Percentiles rank a stretch among this genome's conserved stretches.
Evolutionary conservation across 2,329 filamentous ascomycete genomes (phyloP).

Genomic region (Cladophialophora exuberans): DNA sequence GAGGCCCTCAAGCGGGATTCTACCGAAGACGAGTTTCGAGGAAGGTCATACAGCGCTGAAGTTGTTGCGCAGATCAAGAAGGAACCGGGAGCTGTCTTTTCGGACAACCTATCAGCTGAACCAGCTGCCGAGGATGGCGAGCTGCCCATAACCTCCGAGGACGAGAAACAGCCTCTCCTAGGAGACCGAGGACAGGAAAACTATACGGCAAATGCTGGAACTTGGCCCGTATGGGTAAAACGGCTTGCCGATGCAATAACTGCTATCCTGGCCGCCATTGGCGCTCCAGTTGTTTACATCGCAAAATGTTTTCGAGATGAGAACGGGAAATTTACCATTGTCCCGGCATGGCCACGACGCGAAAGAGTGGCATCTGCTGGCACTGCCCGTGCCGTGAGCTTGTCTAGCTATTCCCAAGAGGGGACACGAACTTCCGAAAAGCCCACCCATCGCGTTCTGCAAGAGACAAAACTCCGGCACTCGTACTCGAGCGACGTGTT

Average conservation of each 20-base stretch:
- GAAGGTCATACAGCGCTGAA: conserved; percentile 48
- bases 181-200: conserved; percentile 44
- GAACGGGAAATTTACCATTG: conserved; percentile 75
- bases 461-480: conserved; percentile 30
- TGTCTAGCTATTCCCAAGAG: conserved; percentile 21
- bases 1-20: conserved; percentile 43
- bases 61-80: conserved; percentile 40
- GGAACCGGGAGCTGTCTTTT: conserved; percentile 36
- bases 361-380: conserved; percentile 19
- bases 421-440: conserved; percentile 22
- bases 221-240: conserved; percentile 61
- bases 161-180: conserved; percentile 73
- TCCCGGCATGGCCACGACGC: conserved; percentile 66
- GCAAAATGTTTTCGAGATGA: conserved; percentile 83
- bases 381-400: conserved; percentile 28
- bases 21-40: conserved; percentile 41
- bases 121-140: conserved; percentile 36
- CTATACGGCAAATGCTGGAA: conserved; percentile 41
- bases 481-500: conserved; percentile 34
- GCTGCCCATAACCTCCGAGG: conserved; percentile 47
- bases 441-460: conserved; percentile 18
- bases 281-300: conserved; percentile 79
- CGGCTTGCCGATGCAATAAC: conserved; percentile 73
- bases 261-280: conserved; percentile 75
- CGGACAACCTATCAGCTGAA: conserved; percentile 32